A percentile compares a stretch with the other conserved stretches of the same genome.
These are phyloP conservation scores for Dendrobium officinale DNA, from an alignment of 106 monocot species.

Conservation along the genomic window DNA sequence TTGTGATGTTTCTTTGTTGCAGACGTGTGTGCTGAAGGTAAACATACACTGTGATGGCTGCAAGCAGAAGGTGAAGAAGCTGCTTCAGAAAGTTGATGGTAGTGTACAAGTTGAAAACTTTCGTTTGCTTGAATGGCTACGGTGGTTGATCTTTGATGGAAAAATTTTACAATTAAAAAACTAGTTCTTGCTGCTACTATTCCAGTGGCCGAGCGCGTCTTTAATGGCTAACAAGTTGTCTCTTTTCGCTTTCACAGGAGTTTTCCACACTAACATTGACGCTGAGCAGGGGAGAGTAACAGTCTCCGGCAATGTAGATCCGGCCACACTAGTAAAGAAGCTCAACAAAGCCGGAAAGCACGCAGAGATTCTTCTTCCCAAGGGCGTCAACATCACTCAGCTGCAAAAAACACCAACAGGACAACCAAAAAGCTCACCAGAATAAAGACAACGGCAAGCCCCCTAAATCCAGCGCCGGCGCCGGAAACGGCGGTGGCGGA, in stretches of 20 bases:
- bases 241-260: constrained; percentile 29
- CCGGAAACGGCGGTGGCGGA: background rate
- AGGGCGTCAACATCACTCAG: constrained; percentile 22
- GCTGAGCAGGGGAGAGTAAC: constrained; percentile 68
- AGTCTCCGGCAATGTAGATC: constrained; percentile 64
- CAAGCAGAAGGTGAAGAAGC: constrained; percentile 73
- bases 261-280: constrained; percentile 47
- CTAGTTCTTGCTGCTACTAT: background rate
- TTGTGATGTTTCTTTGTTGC: constrained; percentile 1
- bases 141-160: background rate
- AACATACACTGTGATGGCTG: constrained; percentile 79
- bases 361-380: constrained; percentile 45
- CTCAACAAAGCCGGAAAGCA: constrained; percentile 63
- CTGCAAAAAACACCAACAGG: constrained; percentile 25
- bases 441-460: constrained; percentile 23
- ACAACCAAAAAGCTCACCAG: constrained; percentile 2
- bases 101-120: background rate
- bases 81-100: constrained; percentile 72
- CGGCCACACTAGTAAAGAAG: constrained; percentile 54
- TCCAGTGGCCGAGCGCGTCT: background rate
- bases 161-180: background rate
- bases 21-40: constrained; percentile 67
- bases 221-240: background rate
- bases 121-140: background rate
- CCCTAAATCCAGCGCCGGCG: constrained; percentile 18